phyloP scores from a whole-genome alignment of 352 stramenopile genomes.

The Phytophthora tentaculata region DNA sequence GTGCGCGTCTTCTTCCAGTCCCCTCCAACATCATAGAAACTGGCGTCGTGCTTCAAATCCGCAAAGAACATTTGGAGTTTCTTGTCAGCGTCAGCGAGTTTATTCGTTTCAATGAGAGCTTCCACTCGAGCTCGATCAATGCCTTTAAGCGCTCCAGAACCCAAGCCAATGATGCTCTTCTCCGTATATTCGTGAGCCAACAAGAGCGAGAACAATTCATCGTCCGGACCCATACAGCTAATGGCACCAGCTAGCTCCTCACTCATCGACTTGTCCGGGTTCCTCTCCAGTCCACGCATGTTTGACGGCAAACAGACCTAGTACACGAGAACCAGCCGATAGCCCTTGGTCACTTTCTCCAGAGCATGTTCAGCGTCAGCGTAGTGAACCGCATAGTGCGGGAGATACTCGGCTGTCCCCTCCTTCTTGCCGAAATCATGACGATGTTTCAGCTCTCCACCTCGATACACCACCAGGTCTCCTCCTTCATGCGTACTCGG shows the following conservation, averaged over 20 bases:
- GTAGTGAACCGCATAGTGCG: conserved; percentile 35
- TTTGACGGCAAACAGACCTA: conserved; percentile 30
- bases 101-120: not conserved
- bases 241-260: conserved; percentile 5
- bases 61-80: conserved; percentile 21
- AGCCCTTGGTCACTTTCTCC: conserved; percentile 11
- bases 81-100: conserved; percentile 2
- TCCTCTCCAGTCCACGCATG: conserved; percentile 4
- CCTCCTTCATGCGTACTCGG: conserved; percentile 34
- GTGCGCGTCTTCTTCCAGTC: conserved; percentile 11
- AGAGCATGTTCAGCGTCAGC: conserved; percentile 17
- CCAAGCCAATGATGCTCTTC: conserved; percentile 18
- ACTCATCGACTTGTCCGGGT: conserved; percentile 9
- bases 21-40: conserved; percentile 13
- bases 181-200: conserved; percentile 29
- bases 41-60: conserved; percentile 13
- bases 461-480: conserved; percentile 31
- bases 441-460: conserved; percentile 4
- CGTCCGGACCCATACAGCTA: not conserved
- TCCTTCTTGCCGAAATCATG: conserved; percentile 32
- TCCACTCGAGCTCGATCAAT: conserved; percentile 23
- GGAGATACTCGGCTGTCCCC: conserved; percentile 13
- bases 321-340: conserved; percentile 33
- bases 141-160: conserved; percentile 17
- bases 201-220: conserved; percentile 13